Evolutionary conservation across 345 rosid species (phyloP).

Genomic region (Garcia nutans): DNA sequence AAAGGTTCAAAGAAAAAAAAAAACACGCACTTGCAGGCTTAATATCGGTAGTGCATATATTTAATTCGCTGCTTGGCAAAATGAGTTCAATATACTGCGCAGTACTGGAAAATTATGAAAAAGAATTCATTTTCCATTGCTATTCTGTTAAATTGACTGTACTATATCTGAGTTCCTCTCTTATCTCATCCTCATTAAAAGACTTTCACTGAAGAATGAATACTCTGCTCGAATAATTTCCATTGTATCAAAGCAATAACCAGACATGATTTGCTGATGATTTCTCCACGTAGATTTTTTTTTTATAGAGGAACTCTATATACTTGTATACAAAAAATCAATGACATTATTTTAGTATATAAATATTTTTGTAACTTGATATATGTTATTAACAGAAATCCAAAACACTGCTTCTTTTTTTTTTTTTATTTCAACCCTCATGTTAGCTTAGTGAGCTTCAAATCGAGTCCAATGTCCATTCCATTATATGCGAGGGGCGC

Average conservation of each 20-base stretch:
- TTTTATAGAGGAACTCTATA: slow-evolving; percentile 1
- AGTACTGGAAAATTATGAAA: too few species aligned
- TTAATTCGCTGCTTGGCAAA: too few species aligned
- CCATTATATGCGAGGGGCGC: slow-evolving; percentile 91
- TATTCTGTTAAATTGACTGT: too few species aligned
- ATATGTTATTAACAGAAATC: slow-evolving; percentile 7
- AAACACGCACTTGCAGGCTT: too few species aligned
- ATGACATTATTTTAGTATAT: slow-evolving; percentile 15
- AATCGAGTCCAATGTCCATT: slow-evolving; percentile 65
- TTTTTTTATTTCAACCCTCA: slow-evolving; percentile 14
- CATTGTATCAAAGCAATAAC: background rate
- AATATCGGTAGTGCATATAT: too few species aligned
- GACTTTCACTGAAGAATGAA: background rate
- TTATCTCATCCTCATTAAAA: too few species aligned
- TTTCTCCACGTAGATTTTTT: slow-evolving; percentile 5
- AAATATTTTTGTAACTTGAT: background rate
- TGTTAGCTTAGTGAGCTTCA: slow-evolving; percentile 34
- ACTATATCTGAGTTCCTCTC: too few species aligned
- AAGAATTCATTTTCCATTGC: too few species aligned
- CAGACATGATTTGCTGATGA: background rate
- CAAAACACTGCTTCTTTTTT: background rate
- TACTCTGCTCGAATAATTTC: slow-evolving; percentile 1
- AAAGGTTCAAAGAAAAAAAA: too few species aligned
- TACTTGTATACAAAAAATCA: background rate
- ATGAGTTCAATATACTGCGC: too few species aligned